A percentile compares a stretch with the other conserved stretches of the same genome.
Evolutionary conservation across 2,329 filamentous ascomycete genomes (phyloP).

Genomic region (Colletotrichum tofieldiae): DNA sequence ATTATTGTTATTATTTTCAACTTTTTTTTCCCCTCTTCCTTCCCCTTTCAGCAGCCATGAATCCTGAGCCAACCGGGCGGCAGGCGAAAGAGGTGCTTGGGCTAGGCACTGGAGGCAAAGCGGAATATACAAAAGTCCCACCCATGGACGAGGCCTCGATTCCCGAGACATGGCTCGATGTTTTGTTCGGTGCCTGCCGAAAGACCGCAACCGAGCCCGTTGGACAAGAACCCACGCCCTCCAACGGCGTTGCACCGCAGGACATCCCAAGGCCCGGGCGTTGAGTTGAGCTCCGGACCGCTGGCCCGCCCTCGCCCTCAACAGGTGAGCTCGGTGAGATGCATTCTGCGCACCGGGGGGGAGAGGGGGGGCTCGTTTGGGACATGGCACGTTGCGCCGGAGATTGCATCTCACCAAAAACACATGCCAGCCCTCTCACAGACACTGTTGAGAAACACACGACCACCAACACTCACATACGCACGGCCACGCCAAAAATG

Average conservation of each 20-base stretch:
- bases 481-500: neutral
- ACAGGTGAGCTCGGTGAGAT: slow-evolving; percentile 15
- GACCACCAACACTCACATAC: neutral
- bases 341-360: neutral
- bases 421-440: slow-evolving; percentile 8
- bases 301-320: neutral
- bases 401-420: slow-evolving; percentile 18
- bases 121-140: no score
- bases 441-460: slow-evolving; percentile 33
- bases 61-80: neutral
- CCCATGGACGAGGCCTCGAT: no score
- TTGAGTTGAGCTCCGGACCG: neutral
- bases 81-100: neutral
- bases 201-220: no score
- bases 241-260: neutral
- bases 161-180: no score
- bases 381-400: neutral
- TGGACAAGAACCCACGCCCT: neutral
- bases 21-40: no score
- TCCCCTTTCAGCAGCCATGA: no score
- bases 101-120: slow-evolving; percentile 7
- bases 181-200: no score
- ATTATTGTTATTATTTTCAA: no score
- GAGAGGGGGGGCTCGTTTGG: neutral
- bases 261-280: neutral